Evolutionary conservation across 140 eudicot species (phyloP), one percentile per base, ranked within the genome.

Genomic region (Bidens hawaiensis): DNA sequence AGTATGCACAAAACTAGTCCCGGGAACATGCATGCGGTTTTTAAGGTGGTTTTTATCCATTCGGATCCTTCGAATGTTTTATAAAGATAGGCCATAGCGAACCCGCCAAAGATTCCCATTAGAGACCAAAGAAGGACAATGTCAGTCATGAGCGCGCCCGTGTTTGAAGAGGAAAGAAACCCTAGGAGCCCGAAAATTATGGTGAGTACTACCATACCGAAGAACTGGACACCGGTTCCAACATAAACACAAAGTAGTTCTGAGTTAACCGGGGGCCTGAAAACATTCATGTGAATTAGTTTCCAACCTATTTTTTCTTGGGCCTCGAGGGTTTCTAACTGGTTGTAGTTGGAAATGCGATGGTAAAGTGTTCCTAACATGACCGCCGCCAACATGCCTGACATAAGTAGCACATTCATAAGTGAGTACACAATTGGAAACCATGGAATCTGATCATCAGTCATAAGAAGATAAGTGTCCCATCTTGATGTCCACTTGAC

Each of bases 231-330:
- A 17, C 90, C 90, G 33, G 86, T 79, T 27, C 90, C 90, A 3
- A 79, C 86, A 43, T 70, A 83, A 56, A 83, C 83, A 31, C 86
- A 79, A 2, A 83, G 77, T 36, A 76, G 54, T 55, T 81, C 81
- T 9, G 90, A 76, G 67, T 83, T 79, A 4, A 58, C 16, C 38
- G 90, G 90, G n/a, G 83, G 79, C 22, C 86, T 77, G 76, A 83
- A 83, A 48, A 79, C 83, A 24, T 83, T 81, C 0, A 81, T 85
- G 27, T 80, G 91, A 16, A 83, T 79, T 1, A 83, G 68, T 30
- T 76, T 80, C 90, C 86, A 80, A 41, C 87, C 84, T 0, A 86
- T 80, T 69, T 83, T 83, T 77, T 83, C 86, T 64, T 83, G 89
- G 51, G 89, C 78, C 41, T 82, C 88, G 59, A 78, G 84, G 8